phyloP scores from a whole-genome alignment of 805 yeast genomes.

The Grigorovia transvaalensis region DNA sequence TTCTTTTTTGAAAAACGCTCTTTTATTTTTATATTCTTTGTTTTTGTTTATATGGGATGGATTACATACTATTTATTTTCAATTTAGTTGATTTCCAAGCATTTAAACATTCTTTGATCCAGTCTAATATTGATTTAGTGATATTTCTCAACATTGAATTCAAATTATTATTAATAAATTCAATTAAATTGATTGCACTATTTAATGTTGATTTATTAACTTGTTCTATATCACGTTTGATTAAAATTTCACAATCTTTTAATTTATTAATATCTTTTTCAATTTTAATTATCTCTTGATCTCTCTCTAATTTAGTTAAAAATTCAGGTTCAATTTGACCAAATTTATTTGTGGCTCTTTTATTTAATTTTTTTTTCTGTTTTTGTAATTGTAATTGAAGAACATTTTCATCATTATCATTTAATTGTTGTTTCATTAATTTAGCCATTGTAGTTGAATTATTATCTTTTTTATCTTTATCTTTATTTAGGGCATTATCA shows the following conservation, averaged over 20 bases:
- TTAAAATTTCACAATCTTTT: constrained; percentile 31
- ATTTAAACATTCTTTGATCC: constrained; percentile 30
- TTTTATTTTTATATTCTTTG: too few relatives aligned
- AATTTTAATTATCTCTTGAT: constrained; percentile 29
- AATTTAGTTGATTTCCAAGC: constrained; percentile 33
- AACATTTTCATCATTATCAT: constrained; percentile 1
- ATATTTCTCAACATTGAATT: constrained; percentile 23
- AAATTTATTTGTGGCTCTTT: constrained; percentile 5
- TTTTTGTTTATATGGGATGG: neutral
- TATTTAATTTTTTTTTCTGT: constrained; percentile 4
- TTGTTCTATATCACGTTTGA: constrained; percentile 29
- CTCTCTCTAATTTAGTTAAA: constrained; percentile 29
- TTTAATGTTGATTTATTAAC: constrained; percentile 27
- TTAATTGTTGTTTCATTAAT: neutral
- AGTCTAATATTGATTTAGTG: constrained; percentile 27
- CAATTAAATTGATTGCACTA: constrained; percentile 23
- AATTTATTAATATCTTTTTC: constrained; percentile 30
- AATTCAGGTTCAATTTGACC: constrained; percentile 24
- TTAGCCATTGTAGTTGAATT: neutral
- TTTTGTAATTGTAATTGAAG: constrained; percentile 11
- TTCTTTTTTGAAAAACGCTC: neutral
- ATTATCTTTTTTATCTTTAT: constrained; percentile 28
- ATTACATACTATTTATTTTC: constrained; percentile 7
- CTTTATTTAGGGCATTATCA: constrained; percentile 28
- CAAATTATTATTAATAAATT: constrained; percentile 24